Evolutionary conservation across 1,139 yeast genomes (phyloP).

Genomic region (Candida albicans): DNA sequence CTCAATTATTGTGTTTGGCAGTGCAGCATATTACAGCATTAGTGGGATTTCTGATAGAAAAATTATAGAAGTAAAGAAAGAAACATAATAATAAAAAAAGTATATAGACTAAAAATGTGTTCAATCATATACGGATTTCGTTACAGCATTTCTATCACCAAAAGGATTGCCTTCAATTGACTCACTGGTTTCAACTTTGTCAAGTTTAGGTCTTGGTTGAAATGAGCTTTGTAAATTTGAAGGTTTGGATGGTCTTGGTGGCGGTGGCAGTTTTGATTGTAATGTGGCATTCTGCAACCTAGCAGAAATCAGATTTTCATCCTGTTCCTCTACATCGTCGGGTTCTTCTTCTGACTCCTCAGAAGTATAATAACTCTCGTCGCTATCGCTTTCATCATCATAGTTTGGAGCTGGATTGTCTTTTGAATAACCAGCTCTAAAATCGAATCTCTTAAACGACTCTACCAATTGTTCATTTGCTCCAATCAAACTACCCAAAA

Average conservation of each 20-base stretch:
- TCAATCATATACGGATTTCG: conserved; percentile 20
- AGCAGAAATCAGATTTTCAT: conserved; percentile 19
- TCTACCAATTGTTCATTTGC: conserved; percentile 88
- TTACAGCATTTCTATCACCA: conserved; percentile 61
- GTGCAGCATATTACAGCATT: conserved; percentile 49
- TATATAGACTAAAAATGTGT: conserved; percentile 1
- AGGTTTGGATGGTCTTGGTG: conserved; percentile 36
- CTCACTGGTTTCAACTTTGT: conserved; percentile 27
- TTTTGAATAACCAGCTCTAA: conserved; percentile 37
- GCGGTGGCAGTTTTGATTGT: conserved; percentile 27
- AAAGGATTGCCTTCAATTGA: conserved; percentile 60
- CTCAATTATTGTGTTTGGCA: conserved; percentile 49
- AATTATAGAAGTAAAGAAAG: neutral
- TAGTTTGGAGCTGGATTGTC: conserved; percentile 39
- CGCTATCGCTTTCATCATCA: conserved; percentile 28
- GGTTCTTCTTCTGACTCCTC: conserved; percentile 39
- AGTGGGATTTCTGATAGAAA: conserved; percentile 7
- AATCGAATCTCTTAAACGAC: conserved; percentile 68
- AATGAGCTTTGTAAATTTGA: conserved; percentile 18
- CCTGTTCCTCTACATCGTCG: conserved; percentile 18
- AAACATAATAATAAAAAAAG: neutral
- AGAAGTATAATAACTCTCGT: conserved; percentile 45
- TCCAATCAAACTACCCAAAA: conserved; percentile 77
- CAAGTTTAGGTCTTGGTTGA: conserved; percentile 11
- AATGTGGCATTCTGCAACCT: conserved; percentile 19